Base-by-base conservation (phyloP, 768 basidiomycete species). In the Megacollybia marginata region DNA sequence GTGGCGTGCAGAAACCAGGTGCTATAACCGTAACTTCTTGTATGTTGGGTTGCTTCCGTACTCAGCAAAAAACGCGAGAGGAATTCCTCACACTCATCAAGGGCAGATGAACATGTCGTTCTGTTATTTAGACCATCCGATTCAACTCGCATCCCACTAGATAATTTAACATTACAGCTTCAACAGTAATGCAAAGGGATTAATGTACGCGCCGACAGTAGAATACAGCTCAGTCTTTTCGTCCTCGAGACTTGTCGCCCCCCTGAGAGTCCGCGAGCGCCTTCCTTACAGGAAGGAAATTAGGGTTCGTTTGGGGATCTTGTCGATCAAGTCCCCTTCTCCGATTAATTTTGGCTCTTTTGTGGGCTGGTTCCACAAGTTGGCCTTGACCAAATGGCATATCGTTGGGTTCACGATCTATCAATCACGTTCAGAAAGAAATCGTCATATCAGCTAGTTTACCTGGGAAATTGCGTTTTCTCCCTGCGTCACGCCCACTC, bases 1-100 rank as follows among this genome's bases (percentile, higher is more conserved):
- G 96, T 54, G 96, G 96, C 48, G 96, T 99, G 9, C 96, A 99
- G 69, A 99, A 99, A 69, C 95, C 95, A 2, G 96, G 96, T 20
- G 78, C 95, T 7, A 81, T 88, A 19, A 99, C 96, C 1, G 87
- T 93, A 42, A 99, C 96, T 6, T 93, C 90, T 5, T 95, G 93
- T 58, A 99, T 99, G 96, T 74, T 97, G 47, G 96, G 96, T 13
- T 96, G 92, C 64, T 99, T 99, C 80, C 81, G 96, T 52, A 87
- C 89, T n/a, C 89, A 94, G 57, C 94, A 98, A 67, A 98, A 99
- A 73, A 99, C 95, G 33, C 80, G 96, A 31, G 94, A 96, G 69
- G 96, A 98, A 65, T 94, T 94, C 71, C 80, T 93, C 54, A 90
- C 88, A 15, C 74, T 94, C 49, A 89, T 94, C 46, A 89, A 83